Base-by-base conservation (phyloP, 768 basidiomycete species). In the Leucosporidium creatinivorum region DNA sequence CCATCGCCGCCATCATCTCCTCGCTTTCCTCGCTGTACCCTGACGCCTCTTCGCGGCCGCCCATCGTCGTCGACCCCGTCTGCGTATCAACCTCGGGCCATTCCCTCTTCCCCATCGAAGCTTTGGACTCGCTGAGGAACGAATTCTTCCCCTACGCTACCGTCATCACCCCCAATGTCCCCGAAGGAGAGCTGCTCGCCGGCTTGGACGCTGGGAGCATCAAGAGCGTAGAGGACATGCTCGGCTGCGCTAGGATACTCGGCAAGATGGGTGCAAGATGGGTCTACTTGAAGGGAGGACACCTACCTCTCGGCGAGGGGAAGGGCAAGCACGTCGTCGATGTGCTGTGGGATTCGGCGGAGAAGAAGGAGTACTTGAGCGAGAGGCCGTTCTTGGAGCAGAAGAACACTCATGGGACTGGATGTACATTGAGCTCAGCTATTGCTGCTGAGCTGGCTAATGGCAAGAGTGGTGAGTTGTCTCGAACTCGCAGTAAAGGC, bases 1-100 rank as follows among this genome's bases (percentile, higher is more conserved):
- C 81, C 55, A 84, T 84, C 28, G 78, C 76, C 17, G 80, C 82
- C 0, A 81, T 91, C 5, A 82, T 84, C 3, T 68, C 77, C 2
- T 79, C 83, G 17, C 81, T 93, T 52, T 63, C 33, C 18, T 19
- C 52, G 21, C 17, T 28, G 21, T 58, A 51, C 8, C 15, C 60
- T 2, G 33, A 49, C 49, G 48, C 25, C 2, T 51, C 28, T 30
- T 30, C 60, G 21, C 49, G 28, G 30, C 62, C 62, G 33, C 84
- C 85, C 1, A 79, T 93, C 25, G 84, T 94, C 31, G 85, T 89
- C 68, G 93, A 97, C 75, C 92, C 93, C 0, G 92, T 97, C 15
- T 91, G 87, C 74, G 89, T 94, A 2, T 91, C 90, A 4, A 94
- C 93, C 0, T 91, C 89, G 0, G 91, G 91, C 3, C 89, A 93